Percentiles rank a stretch among this genome's conserved stretches.
Evolutionary conservation across 208 protist species (phyloP).

Genomic region (Leishmania lainsoni): DNA sequence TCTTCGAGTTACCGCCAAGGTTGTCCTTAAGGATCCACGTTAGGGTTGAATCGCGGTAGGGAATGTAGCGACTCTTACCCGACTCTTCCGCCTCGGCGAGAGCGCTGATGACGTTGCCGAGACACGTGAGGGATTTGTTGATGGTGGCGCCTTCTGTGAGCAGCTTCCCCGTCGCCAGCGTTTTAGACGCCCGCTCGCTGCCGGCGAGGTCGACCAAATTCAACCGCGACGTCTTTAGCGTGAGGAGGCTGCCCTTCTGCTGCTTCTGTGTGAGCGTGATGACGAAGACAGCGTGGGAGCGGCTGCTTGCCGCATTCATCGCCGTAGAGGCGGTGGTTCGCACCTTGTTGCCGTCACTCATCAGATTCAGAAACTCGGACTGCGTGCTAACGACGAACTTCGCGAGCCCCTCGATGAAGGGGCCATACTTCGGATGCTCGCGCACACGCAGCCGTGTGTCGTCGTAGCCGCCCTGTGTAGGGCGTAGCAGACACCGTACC

Average conservation of each 20-base stretch:
- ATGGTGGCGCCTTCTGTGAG: conserved; percentile 92
- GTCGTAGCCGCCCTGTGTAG: conserved; percentile 57
- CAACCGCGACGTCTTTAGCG: conserved; percentile 59
- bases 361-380: conserved; percentile 70
- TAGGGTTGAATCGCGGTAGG: conserved; percentile 92
- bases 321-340: conserved; percentile 87
- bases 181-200: conserved; percentile 84
- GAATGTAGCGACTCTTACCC: conserved; percentile 64
- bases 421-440: conserved; percentile 80
- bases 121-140: conserved; percentile 84
- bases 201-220: conserved; percentile 88
- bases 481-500: conserved; percentile 75
- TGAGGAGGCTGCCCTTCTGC: conserved; percentile 42
- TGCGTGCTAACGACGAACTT: conserved; percentile 72
- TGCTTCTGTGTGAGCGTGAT: conserved; percentile 79
- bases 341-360: conserved; percentile 86
- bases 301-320: conserved; percentile 91
- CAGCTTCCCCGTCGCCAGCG: conserved; percentile 75
- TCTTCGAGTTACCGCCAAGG: conserved; percentile 59
- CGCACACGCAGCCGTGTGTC: conserved; percentile 70
- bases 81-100: conserved; percentile 52
- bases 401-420: conserved; percentile 77
- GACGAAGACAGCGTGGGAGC: conserved; percentile 91
- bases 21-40: conserved; percentile 89
- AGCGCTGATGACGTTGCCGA: conserved; percentile 86